phyloP scores from a whole-genome alignment of 1,284 basidiomycete genomes.

The Ceratobasidium sp. region DNA sequence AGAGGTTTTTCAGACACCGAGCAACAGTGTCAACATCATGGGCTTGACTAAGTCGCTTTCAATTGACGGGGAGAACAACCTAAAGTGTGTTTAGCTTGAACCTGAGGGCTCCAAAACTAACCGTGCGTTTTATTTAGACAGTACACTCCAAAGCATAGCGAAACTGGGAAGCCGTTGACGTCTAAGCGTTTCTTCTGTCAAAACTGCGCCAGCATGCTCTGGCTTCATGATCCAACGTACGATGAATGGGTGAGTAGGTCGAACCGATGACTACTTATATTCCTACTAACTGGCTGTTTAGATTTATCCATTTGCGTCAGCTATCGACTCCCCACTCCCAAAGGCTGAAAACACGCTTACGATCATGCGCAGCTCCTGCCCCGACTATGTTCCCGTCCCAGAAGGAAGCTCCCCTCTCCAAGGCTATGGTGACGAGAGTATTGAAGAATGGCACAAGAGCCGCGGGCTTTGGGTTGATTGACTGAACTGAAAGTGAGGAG shows the following conservation, averaged over 20 bases:
- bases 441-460: constrained; percentile 42
- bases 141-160: constrained; percentile 34
- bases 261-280: neutral
- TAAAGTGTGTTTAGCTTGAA: constrained; percentile 12
- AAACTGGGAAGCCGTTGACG: constrained; percentile 34
- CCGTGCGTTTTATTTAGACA: neutral
- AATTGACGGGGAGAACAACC: constrained; percentile 24
- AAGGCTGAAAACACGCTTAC: constrained; percentile 36
- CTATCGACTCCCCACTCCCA: constrained; percentile 33
- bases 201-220: constrained; percentile 43
- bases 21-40: constrained; percentile 36
- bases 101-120: neutral
- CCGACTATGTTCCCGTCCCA: constrained; percentile 30
- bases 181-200: constrained; percentile 41
- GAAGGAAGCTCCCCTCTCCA: constrained; percentile 23
- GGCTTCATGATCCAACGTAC: constrained; percentile 40
- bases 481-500: neutral
- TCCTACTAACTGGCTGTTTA: neutral
- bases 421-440: constrained; percentile 24
- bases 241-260: constrained; percentile 28
- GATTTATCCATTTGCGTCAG: constrained; percentile 40
- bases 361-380: constrained; percentile 42
- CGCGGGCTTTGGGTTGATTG: constrained; percentile 35
- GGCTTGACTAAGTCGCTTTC: constrained; percentile 39
- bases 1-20: neutral